Base-by-base conservation (phyloP, 306 rosid species). In the Rubus idaeus region DNA sequence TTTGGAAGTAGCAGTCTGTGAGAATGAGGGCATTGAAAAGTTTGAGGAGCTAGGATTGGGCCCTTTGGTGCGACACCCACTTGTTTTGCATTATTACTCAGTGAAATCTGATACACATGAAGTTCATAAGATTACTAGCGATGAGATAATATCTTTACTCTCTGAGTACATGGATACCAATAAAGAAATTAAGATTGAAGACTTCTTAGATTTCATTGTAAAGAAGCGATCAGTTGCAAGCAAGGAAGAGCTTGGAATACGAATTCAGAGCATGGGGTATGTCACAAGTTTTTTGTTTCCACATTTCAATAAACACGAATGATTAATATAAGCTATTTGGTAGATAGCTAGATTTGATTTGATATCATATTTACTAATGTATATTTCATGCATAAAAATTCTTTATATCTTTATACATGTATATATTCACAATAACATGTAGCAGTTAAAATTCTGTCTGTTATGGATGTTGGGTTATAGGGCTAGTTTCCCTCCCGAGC, bases 1-100 rank as follows among this genome's bases (percentile, higher is more conserved):
- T 78, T 83, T 94, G 88, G 95, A 89, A 87, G 79, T 80, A 72
- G 92, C 89, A 30, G 82, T 94, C 47, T 94, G 97, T 88, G 80
- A 88, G 68, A 76, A 88, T 58, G 98, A 94, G 80, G 87, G 91
- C 6, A 81, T 94, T 74, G 82, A 70, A 78, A 12, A 63, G 71
- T 94, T 94, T 81, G 90, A 90, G 80, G 91, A 77, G 57, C 82
- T 94, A 35, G 91, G 85, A 20, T 78, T 94, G 90, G 98, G 98
- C 44, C 98, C 98, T 46, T 84, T 92, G 30, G 84, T 90, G 82
- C 90, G 76, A 40, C 91, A 94, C 23, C 97, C 98, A 4, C 89
- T 94, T 30, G 84, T 92, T 81, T 60, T 81, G 78, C 95, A 92
- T 85, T 94, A 94, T 80, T 94, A 89, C 75, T 82, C 90, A 0